Percentiles rank a stretch among this genome's conserved stretches.
Evolutionary conservation across 345 rosid species (phyloP).

Genomic region (Eucalyptus erythrocorys): DNA sequence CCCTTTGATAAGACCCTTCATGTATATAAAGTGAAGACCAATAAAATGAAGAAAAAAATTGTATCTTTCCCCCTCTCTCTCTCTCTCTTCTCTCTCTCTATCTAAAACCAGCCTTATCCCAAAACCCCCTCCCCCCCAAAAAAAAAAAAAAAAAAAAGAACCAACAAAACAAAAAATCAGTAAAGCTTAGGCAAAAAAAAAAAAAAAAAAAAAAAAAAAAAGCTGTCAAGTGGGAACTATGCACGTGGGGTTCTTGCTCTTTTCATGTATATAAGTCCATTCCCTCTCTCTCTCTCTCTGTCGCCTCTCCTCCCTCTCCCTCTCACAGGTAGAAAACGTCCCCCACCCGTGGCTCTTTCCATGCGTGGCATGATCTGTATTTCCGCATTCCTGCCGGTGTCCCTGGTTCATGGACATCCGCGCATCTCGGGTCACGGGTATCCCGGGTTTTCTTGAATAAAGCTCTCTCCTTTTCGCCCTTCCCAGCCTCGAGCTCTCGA

Average conservation of each 20-base stretch:
- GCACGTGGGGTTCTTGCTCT: slow-evolving; percentile 6
- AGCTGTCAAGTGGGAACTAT: background rate
- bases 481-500: background rate
- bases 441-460: background rate
- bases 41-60: background rate
- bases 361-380: background rate
- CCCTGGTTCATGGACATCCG: background rate
- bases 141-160: background rate
- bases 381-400: background rate
- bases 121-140: rapidly evolving
- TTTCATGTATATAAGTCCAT: background rate
- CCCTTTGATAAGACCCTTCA: slow-evolving; percentile 8
- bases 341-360: background rate
- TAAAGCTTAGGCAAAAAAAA: background rate
- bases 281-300: background rate
- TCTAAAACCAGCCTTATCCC: background rate
- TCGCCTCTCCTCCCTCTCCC: background rate
- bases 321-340: background rate
- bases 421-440: background rate
- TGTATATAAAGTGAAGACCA: background rate
- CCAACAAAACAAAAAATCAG: background rate
- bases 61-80: background rate
- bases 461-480: background rate
- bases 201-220: background rate
- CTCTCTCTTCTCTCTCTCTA: background rate